These are phyloP conservation scores for Cutaneotrichosporon dermatis DNA, from an alignment of 1,284 basidiomycete genomes.

Conservation along the genomic window DNA sequence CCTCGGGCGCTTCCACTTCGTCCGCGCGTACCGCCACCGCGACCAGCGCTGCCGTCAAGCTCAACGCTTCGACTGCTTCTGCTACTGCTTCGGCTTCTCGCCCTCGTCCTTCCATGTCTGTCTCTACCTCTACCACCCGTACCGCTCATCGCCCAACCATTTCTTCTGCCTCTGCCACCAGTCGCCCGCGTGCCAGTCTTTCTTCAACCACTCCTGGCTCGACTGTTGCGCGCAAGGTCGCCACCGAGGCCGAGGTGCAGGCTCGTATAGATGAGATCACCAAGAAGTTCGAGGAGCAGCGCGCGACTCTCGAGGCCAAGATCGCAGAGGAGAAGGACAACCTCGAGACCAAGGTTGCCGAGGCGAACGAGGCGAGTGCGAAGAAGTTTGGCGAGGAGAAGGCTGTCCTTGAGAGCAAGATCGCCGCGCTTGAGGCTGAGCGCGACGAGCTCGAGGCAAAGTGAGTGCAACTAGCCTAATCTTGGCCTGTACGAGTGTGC, in stretches of 20 bases:
- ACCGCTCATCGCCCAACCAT: conserved; percentile 1
- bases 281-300: conserved; percentile 21
- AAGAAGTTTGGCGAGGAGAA: conserved; percentile 20
- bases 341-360: conserved; percentile 23
- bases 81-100: not conserved
- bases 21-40: not conserved
- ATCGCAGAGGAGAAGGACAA: conserved; percentile 17
- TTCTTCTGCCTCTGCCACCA: not conserved
- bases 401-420: conserved; percentile 20
- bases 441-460: conserved; percentile 24
- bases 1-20: not conserved
- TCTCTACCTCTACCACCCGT: not conserved
- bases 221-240: conserved; percentile 9
- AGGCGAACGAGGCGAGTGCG: conserved; percentile 5
- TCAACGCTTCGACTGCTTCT: not conserved
- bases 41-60: not conserved
- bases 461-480: conserved; percentile 19
- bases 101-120: not conserved
- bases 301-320: conserved; percentile 25
- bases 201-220: conserved; percentile 1
- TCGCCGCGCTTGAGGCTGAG: conserved; percentile 19
- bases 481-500: no score
- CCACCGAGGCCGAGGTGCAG: conserved; percentile 13
- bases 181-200: conserved; percentile 10
- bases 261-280: conserved; percentile 14